Evolutionary conservation across 2,329 filamentous ascomycete genomes (phyloP).

Genomic region (Aspergillus bombycis): DNA sequence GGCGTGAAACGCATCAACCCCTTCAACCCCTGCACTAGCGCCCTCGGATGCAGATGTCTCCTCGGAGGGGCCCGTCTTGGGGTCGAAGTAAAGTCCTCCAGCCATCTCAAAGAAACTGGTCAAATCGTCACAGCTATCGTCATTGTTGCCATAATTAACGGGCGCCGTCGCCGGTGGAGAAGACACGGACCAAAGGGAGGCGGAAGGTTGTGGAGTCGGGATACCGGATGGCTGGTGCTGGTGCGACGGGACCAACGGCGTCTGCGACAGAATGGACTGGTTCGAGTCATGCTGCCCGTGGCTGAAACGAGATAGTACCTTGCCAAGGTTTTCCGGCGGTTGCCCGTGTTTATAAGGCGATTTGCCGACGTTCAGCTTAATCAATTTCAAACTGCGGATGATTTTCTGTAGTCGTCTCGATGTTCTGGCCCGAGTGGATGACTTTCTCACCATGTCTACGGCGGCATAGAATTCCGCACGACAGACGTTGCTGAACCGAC

Average conservation of each 20-base stretch:
- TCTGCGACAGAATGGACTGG: slow-evolving; percentile 5
- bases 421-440: slow-evolving; percentile 59
- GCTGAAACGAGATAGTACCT: not conserved
- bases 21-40: slow-evolving; percentile 12
- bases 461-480: slow-evolving; percentile 56
- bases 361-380: slow-evolving; percentile 54
- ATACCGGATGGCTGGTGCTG: slow-evolving; percentile 14
- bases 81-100: slow-evolving; percentile 48
- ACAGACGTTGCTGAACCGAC: slow-evolving; percentile 43
- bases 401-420: slow-evolving; percentile 63
- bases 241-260: slow-evolving; percentile 6
- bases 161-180: slow-evolving; percentile 11
- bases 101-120: slow-evolving; percentile 65
- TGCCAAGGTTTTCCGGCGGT: not conserved
- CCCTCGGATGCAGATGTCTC: slow-evolving; percentile 15
- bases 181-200: slow-evolving; percentile 24
- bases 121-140: slow-evolving; percentile 52
- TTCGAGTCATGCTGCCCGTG: not conserved
- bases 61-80: slow-evolving; percentile 9
- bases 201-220: slow-evolving; percentile 18
- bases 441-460: slow-evolving; percentile 61
- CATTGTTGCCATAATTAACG: slow-evolving; percentile 7
- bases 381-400: slow-evolving; percentile 60
- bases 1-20: slow-evolving; percentile 34
- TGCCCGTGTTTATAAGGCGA: not conserved